A percentile compares a stretch with the other conserved stretches of the same genome.
Evolutionary conservation across 805 yeast genomes (phyloP).

Genomic region (Ogataea trehaloabstinens): DNA sequence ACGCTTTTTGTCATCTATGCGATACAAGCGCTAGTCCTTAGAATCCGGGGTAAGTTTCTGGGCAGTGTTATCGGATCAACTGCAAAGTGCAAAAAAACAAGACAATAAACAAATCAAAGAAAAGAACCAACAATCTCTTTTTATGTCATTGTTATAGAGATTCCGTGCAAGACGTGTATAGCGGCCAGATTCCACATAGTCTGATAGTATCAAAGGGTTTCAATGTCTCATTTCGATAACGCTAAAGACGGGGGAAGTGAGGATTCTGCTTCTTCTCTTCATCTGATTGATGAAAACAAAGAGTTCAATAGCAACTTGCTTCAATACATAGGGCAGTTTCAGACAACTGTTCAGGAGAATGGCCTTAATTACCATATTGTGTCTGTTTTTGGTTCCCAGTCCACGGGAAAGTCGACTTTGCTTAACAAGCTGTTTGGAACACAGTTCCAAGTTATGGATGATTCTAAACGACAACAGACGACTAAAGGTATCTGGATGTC

Average conservation of each 20-base stretch:
- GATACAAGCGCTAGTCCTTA: neutral
- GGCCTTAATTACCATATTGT: conserved; percentile 85
- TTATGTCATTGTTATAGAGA: too few species aligned
- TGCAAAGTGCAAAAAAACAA: too few species aligned
- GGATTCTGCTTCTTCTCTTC: conserved; percentile 41
- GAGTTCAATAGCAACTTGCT: conserved; percentile 41
- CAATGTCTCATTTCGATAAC: neutral
- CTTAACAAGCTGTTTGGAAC: conserved; percentile 85
- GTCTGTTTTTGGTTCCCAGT: conserved; percentile 95
- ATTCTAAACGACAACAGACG: conserved; percentile 80
- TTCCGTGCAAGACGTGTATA: too few species aligned
- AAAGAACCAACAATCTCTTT: too few species aligned
- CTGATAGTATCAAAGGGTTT: too few species aligned
- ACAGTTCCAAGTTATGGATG: conserved; percentile 91
- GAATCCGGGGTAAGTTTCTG: neutral
- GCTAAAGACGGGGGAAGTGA: neutral
- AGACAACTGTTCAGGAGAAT: conserved; percentile 33
- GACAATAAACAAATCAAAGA: too few species aligned
- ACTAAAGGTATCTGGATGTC: conserved; percentile 83
- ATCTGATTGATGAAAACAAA: conserved; percentile 62
- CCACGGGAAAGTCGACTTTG: conserved; percentile 93
- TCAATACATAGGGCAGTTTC: conserved; percentile 30
- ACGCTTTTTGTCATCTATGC: neutral
- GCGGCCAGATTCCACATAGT: too few species aligned
- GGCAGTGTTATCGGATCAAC: neutral